These are phyloP conservation scores for Samsoniella hepiali DNA, from an alignment of 2,329 filamentous ascomycete genomes.

Conservation along the genomic window DNA sequence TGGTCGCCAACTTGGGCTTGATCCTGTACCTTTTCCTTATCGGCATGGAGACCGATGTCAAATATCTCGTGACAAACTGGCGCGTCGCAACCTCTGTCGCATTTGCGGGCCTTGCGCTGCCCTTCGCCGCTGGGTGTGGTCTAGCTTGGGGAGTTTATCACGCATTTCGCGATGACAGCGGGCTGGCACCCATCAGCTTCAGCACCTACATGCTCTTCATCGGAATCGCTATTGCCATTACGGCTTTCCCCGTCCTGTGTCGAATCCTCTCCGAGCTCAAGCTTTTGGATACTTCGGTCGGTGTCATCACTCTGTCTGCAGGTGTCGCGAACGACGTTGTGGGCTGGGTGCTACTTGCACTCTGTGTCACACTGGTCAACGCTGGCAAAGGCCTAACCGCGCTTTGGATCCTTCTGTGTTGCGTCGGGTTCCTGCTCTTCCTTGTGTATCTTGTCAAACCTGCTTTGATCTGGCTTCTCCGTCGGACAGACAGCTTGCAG, in stretches of 20 bases:
- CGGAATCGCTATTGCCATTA: constrained; percentile 90
- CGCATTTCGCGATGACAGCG: constrained; percentile 55
- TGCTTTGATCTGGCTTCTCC: constrained; percentile 69
- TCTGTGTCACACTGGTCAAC: constrained; percentile 92
- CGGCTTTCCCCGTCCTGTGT: constrained; percentile 86
- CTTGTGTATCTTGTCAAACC: constrained; percentile 71
- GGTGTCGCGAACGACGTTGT: constrained; percentile 84
- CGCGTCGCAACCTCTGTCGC: constrained; percentile 73
- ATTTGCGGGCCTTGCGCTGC: constrained; percentile 73
- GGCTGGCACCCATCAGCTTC: constrained; percentile 43
- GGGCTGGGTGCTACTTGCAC: constrained; percentile 83
- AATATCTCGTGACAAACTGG: constrained; percentile 77
- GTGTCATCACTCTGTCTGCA: constrained; percentile 83
- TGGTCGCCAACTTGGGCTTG: constrained; percentile 80
- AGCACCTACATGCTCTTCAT: constrained; percentile 68
- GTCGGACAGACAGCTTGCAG: constrained; percentile 71
- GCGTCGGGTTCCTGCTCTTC: constrained; percentile 72
- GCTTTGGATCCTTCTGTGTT: constrained; percentile 77
- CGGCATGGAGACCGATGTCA: constrained; percentile 80
- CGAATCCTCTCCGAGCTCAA: constrained; percentile 91
- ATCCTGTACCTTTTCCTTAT: constrained; percentile 86
- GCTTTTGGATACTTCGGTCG: constrained; percentile 76
- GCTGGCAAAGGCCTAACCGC: constrained; percentile 78
- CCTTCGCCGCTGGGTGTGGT: constrained; percentile 77
- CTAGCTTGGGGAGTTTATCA: constrained; percentile 80